Percentiles rank a stretch among this genome's conserved stretches.
phyloP scores from a whole-genome alignment of 257 asterid species.

The Haberlea rhodopensis region DNA sequence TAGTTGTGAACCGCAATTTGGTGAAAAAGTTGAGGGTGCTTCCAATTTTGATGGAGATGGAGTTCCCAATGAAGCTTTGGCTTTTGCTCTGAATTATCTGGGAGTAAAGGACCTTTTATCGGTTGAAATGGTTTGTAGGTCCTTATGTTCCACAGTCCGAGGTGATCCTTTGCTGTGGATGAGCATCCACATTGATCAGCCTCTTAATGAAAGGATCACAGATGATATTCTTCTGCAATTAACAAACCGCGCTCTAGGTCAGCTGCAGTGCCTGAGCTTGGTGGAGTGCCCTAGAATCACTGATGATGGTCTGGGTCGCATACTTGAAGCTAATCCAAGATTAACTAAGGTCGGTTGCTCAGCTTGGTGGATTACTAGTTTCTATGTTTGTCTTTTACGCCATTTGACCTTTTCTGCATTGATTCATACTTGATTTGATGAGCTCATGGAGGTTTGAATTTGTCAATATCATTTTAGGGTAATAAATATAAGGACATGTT shows the following conservation, averaged over 20 bases:
- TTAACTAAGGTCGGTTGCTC: constrained; percentile 65
- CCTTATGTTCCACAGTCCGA: constrained; percentile 46
- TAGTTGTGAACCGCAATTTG: constrained; percentile 24
- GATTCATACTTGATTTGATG: background rate
- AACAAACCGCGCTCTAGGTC: constrained; percentile 63
- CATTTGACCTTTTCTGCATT: background rate
- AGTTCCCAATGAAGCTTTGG: constrained; percentile 61
- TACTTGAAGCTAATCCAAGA: constrained; percentile 62
- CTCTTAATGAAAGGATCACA: constrained; percentile 63
- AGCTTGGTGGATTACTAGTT: background rate
- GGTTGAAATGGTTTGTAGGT: constrained; percentile 64
- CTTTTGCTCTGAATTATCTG: constrained; percentile 42
- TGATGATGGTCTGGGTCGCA: constrained; percentile 57
- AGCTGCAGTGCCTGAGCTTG: constrained; percentile 59
- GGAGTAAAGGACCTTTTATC: constrained; percentile 75
- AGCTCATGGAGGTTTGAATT: background rate
- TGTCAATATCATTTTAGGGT: background rate
- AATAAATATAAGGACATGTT: background rate
- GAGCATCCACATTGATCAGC: constrained; percentile 60
- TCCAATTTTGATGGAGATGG: constrained; percentile 39
- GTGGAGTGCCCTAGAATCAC: constrained; percentile 68
- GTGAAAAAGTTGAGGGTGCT: constrained; percentile 35
- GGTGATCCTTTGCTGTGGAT: constrained; percentile 67
- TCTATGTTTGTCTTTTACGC: background rate
- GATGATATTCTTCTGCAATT: constrained; percentile 60